Conservation (phyloP, 345 rosid species). For the Moringa oleifera region DNA sequence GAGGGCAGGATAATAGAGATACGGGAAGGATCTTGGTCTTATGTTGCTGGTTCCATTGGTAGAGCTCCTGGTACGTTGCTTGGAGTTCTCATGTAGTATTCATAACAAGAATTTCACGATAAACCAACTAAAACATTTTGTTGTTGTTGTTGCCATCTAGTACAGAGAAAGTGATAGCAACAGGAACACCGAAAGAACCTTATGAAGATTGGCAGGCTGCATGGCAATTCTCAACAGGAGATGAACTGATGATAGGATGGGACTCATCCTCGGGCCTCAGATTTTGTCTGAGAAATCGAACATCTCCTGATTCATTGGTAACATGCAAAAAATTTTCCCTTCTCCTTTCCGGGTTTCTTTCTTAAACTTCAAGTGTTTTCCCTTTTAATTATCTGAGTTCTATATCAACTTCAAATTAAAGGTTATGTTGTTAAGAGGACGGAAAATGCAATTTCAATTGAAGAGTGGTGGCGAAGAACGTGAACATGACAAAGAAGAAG, state of each 20-base stretch:
- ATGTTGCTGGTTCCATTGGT: conserved; percentile 79
- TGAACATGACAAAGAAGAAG: conserved; percentile 14
- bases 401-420: conserved; percentile 14
- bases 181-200: conserved; percentile 64
- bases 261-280: conserved; percentile 33
- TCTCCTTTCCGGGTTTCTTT: neutral
- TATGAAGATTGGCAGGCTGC: conserved; percentile 48
- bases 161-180: conserved; percentile 87
- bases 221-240: conserved; percentile 86
- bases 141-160: conserved; percentile 41
- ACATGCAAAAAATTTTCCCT: neutral
- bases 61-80: conserved; percentile 79
- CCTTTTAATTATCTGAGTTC: neutral
- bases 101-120: too few relatives aligned
- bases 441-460: conserved; percentile 55
- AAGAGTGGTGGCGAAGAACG: conserved; percentile 2
- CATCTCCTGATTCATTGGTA: conserved; percentile 46
- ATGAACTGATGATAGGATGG: conserved; percentile 48
- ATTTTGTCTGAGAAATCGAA: conserved; percentile 33
- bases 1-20: conserved; percentile 73
- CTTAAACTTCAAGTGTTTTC: neutral
- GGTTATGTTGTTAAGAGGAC: conserved; percentile 58
- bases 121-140: neutral
- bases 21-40: conserved; percentile 88
- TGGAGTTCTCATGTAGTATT: neutral